Evolutionary conservation across 805 yeast species (phyloP).

Genomic region (Wickerhamiella spandovensis): DNA sequence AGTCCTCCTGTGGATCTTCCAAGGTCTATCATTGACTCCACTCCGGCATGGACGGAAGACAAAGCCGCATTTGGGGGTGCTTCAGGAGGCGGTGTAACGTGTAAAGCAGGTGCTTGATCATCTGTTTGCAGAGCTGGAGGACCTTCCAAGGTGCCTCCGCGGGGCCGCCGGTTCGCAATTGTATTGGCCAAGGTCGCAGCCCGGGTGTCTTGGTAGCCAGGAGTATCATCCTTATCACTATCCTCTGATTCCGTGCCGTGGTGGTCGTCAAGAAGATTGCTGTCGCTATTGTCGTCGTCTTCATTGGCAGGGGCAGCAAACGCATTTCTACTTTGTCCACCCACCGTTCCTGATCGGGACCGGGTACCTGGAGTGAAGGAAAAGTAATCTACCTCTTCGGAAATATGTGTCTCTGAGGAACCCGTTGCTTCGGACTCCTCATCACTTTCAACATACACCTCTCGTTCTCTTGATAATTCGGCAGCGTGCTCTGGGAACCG

Average conservation of each 20-base stretch:
- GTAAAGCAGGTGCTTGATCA: neutral
- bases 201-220: neutral
- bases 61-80: conserved; percentile 1
- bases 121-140: neutral
- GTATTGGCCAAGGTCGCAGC: conserved; percentile 2
- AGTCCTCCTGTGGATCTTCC: conserved; percentile 23
- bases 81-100: conserved; percentile 2
- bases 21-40: conserved; percentile 17
- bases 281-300: conserved; percentile 2
- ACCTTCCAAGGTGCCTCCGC: neutral
- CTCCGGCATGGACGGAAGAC: neutral
- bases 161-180: conserved; percentile 1
- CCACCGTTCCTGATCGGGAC: neutral
- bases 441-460: neutral
- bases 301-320: conserved; percentile 1
- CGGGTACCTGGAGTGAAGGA: neutral
- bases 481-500: conserved; percentile 2
- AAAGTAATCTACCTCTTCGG: neutral
- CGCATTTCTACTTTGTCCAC: neutral
- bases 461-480: neutral
- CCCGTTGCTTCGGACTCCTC: neutral
- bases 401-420: neutral
- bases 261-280: neutral
- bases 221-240: conserved; percentile 3
- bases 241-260: conserved; percentile 2